Conservation (phyloP, 192 early-diverging fungal genomes). For the Thamnidium elegans region DNA sequence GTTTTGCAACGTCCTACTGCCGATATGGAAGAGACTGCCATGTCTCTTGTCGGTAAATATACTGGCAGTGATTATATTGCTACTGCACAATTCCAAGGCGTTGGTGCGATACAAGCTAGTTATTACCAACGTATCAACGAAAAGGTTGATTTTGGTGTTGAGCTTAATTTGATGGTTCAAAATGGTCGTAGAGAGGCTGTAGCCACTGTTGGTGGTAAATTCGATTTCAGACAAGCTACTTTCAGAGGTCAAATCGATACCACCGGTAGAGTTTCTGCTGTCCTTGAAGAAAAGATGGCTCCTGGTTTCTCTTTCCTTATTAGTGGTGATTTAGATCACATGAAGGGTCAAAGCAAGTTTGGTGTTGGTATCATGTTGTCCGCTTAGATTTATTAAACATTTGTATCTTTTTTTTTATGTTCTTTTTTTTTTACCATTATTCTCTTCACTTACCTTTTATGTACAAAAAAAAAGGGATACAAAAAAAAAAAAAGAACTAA, state of each 20-base stretch:
- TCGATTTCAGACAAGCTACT: constrained; percentile 89
- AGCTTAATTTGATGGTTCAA: constrained; percentile 76
- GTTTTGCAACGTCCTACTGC: constrained; percentile 82
- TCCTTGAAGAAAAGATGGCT: constrained; percentile 94
- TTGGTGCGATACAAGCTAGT: constrained; percentile 69
- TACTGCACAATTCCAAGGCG: constrained; percentile 63
- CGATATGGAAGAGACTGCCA: constrained; percentile 73
- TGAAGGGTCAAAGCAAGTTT: constrained; percentile 72
- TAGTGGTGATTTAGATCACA: constrained; percentile 94
- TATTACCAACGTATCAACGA: constrained; percentile 92
- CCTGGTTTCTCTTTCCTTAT: constrained; percentile 89
- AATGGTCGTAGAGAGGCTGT: constrained; percentile 83
- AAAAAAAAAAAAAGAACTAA: neutral
- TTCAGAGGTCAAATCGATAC: constrained; percentile 93
- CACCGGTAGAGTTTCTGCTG: constrained; percentile 79
- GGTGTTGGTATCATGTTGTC: constrained; percentile 87
- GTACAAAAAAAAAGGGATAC: neutral
- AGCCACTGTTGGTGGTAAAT: constrained; percentile 95
- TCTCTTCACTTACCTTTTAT: neutral
- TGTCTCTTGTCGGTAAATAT: constrained; percentile 72
- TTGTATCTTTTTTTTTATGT: neutral
- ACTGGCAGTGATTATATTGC: constrained; percentile 66
- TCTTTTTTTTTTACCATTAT: neutral
- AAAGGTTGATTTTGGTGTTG: constrained; percentile 90
- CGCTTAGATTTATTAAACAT: constrained; percentile 51